phyloP scores from a whole-genome alignment of 2,329 filamentous ascomycete genomes.

The Thyridium curvatum region DNA sequence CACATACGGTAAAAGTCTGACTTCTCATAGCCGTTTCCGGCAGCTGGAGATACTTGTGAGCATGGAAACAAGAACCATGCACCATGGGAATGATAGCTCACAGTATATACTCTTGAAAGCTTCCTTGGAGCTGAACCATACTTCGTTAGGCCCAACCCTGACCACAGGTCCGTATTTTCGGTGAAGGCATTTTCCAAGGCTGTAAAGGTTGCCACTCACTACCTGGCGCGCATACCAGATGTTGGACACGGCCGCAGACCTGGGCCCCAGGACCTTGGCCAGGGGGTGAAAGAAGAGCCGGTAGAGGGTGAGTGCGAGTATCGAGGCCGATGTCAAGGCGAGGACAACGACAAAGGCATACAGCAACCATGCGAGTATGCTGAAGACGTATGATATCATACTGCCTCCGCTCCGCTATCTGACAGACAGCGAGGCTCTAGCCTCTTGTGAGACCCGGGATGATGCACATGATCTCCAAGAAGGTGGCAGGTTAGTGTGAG shows the following conservation, averaged over 20 bases:
- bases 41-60: slow-evolving; percentile 22
- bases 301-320: slow-evolving; percentile 17
- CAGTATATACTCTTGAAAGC: slow-evolving; percentile 43
- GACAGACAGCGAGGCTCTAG: too few relatives aligned
- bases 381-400: too few relatives aligned
- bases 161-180: slow-evolving; percentile 40
- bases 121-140: slow-evolving; percentile 43
- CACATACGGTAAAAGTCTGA: slow-evolving; percentile 44
- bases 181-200: slow-evolving; percentile 37
- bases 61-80: neutral
- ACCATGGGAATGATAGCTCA: slow-evolving; percentile 13
- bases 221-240: slow-evolving; percentile 41
- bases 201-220: slow-evolving; percentile 32
- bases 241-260: slow-evolving; percentile 37
- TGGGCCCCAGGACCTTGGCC: slow-evolving; percentile 38
- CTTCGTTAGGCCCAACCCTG: slow-evolving; percentile 46
- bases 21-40: slow-evolving; percentile 41
- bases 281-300: slow-evolving; percentile 37
- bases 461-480: too few relatives aligned
- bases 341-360: neutral
- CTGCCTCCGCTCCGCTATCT: too few relatives aligned
- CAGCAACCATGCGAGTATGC: too few relatives aligned
- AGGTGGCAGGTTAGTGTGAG: too few relatives aligned
- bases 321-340: too few relatives aligned
- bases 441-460: too few relatives aligned